A percentile compares a stretch with the other conserved stretches of the same genome.
phyloP scores from a whole-genome alignment of 108 stramenopile species.

The Fistulifera pelliculosa region DNA sequence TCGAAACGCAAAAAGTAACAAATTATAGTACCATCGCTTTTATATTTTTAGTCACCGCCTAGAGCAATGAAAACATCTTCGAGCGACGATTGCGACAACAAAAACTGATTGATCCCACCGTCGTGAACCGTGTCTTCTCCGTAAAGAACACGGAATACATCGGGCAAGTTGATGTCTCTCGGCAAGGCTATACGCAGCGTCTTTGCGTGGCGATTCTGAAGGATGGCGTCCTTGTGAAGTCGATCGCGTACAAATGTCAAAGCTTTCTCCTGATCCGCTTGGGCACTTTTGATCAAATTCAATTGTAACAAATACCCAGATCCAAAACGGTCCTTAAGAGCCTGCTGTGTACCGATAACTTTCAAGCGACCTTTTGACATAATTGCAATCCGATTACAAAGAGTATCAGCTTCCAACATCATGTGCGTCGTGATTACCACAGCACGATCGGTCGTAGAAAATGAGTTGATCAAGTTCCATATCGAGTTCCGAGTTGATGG shows the following conservation, averaged over 20 bases:
- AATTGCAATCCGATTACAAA: constrained; percentile 87
- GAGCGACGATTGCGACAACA: constrained; percentile 46
- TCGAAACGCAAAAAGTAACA: too few relatives aligned
- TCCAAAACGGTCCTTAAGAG: constrained; percentile 63
- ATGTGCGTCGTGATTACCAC: constrained; percentile 89
- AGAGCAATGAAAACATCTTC: constrained; percentile 53
- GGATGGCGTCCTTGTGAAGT: constrained; percentile 29
- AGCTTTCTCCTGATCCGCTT: constrained; percentile 23
- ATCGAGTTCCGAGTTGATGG: constrained; percentile 51
- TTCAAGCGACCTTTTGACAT: constrained; percentile 68
- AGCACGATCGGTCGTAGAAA: constrained; percentile 32
- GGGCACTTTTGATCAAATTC: constrained; percentile 24
- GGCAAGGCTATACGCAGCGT: constrained; percentile 44
- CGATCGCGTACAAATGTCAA: constrained; percentile 26
- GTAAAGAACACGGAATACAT: constrained; percentile 31
- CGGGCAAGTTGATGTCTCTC: constrained; percentile 22
- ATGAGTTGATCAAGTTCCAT: constrained; percentile 42
- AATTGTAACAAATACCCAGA: constrained; percentile 43
- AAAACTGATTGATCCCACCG: constrained; percentile 47
- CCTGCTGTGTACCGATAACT: constrained; percentile 69
- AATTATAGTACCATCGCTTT: too few relatives aligned
- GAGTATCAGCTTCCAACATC: constrained; percentile 90
- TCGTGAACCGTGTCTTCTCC: constrained; percentile 21
- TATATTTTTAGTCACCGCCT: constrained; percentile 16
- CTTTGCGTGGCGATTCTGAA: constrained; percentile 37